These are phyloP conservation scores for cucumber (Cucumis sativus) DNA, from an alignment of 306 rosid species.

Conservation along the genomic window Cucumber_9930_V3 NC_026661.2:5163001-5163500, in stretches of 20 bases:
- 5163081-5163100: background rate
- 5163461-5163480: background rate
- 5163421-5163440: background rate
- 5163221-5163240: background rate
- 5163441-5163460: background rate
- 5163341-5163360: background rate
- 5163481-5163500: background rate
- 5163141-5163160: background rate
- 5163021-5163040: background rate
- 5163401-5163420: background rate
- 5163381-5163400: background rate
- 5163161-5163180: background rate
- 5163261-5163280: background rate
- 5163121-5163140: background rate
- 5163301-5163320: too few relatives aligned
- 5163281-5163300: too few relatives aligned
- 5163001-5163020: background rate
- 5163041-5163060: background rate
- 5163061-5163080: background rate
- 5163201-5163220: background rate
- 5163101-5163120: background rate
- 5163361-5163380: conserved; percentile 1
- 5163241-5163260: background rate
- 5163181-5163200: background rate
- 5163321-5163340: too few relatives aligned